A percentile compares a stretch with the other conserved stretches of the same genome.
These are phyloP conservation scores for Claviceps sorghi DNA, from an alignment of 2,329 filamentous ascomycete species.

Conservation along the genomic window DNA sequence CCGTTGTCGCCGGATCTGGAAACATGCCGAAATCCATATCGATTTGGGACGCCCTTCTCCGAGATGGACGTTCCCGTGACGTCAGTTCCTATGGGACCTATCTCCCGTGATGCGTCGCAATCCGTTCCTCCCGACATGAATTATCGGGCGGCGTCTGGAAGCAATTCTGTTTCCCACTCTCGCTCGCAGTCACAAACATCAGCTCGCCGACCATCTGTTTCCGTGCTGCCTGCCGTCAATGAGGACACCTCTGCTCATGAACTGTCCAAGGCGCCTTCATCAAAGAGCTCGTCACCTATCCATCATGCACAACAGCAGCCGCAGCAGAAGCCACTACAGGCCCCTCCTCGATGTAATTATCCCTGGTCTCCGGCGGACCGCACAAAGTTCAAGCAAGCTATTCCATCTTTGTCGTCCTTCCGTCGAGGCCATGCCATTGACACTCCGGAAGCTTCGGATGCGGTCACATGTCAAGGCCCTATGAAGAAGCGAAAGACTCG, in stretches of 20 bases:
- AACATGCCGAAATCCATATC: slow-evolving; percentile 47
- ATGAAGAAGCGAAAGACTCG: slow-evolving; percentile 91
- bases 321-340: slow-evolving; percentile 29
- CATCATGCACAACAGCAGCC: slow-evolving; percentile 12
- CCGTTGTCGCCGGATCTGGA: slow-evolving; percentile 41
- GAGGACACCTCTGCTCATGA: slow-evolving; percentile 41
- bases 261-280: slow-evolving; percentile 17
- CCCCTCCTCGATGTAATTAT: slow-evolving; percentile 40
- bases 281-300: slow-evolving; percentile 22
- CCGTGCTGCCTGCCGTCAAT: slow-evolving; percentile 52
- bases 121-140: slow-evolving; percentile 92
- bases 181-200: slow-evolving; percentile 42
- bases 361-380: slow-evolving; percentile 40
- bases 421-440: slow-evolving; percentile 12
- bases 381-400: slow-evolving; percentile 28
- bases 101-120: slow-evolving; percentile 68
- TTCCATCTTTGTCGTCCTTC: slow-evolving; percentile 22
- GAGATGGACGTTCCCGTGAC: slow-evolving; percentile 82
- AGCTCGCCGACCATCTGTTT: slow-evolving; percentile 51
- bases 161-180: slow-evolving; percentile 17
- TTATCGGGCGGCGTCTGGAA: slow-evolving; percentile 39
- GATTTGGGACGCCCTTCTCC: slow-evolving; percentile 75
- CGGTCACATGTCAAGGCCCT: slow-evolving; percentile 62
- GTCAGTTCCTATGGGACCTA: slow-evolving; percentile 52
- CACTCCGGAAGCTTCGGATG: slow-evolving; percentile 25